Evolutionary conservation across 257 asterid species (phyloP).

Genomic region (Salvia miltiorrhiza): DNA sequence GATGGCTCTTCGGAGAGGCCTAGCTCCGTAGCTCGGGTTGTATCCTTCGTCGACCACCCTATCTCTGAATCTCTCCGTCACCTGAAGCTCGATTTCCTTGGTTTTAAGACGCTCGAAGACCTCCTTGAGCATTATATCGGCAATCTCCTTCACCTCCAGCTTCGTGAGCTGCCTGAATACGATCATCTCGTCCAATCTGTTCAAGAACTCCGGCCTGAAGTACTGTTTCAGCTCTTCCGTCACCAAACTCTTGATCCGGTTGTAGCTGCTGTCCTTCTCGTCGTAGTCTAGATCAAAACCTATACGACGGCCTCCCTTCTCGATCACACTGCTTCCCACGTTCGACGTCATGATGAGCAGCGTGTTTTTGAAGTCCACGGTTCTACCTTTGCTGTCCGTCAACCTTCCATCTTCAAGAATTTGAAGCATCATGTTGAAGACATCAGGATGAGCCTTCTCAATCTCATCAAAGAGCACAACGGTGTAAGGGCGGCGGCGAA

Average conservation of each 20-base stretch:
- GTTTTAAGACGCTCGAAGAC: constrained; percentile 53
- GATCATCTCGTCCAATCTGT: constrained; percentile 77
- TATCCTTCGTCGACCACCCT: constrained; percentile 69
- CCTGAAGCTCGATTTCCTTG: constrained; percentile 61
- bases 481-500: constrained; percentile 71
- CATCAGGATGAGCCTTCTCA: constrained; percentile 81
- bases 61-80: constrained; percentile 60
- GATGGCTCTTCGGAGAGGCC: constrained; percentile 81
- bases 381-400: constrained; percentile 81
- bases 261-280: constrained; percentile 65
- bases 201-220: constrained; percentile 81
- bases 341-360: constrained; percentile 83
- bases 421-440: constrained; percentile 82
- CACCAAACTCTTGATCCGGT: constrained; percentile 56
- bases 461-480: constrained; percentile 79
- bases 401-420: constrained; percentile 82
- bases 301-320: constrained; percentile 53
- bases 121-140: constrained; percentile 67
- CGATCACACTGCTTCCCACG: constrained; percentile 68
- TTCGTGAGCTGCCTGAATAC: constrained; percentile 74
- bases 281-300: constrained; percentile 64
- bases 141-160: constrained; percentile 74
- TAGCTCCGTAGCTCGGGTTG: constrained; percentile 74
- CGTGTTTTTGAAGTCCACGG: constrained; percentile 81
- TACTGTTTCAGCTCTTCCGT: constrained; percentile 62